Conservation (phyloP, 108 stramenopile species). For the Nitzschia sp. region DNA sequence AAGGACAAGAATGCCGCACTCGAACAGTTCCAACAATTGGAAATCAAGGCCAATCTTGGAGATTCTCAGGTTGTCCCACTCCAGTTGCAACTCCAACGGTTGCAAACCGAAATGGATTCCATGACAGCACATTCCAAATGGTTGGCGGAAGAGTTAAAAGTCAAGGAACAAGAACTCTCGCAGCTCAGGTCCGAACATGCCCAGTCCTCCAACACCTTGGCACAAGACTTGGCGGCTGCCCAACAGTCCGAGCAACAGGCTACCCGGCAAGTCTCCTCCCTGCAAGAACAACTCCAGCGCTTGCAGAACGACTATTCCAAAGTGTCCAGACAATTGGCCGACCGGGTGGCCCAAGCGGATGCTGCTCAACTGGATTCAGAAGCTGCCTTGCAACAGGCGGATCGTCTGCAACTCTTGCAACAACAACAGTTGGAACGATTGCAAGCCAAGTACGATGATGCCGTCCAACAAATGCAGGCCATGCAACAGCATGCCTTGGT, state of each 20-base stretch:
- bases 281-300: conserved; percentile 32
- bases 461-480: conserved; percentile 45
- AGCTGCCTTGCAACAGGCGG: conserved; percentile 54
- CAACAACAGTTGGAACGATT: conserved; percentile 59
- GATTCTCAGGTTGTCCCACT: conserved; percentile 67
- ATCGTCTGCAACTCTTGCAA: conserved; percentile 59
- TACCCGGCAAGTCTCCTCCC: conserved; percentile 22
- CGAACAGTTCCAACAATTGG: conserved; percentile 44
- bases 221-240: conserved; percentile 37
- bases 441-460: conserved; percentile 43
- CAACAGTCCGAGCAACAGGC: conserved; percentile 36
- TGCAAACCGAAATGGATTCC: conserved; percentile 67
- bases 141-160: conserved; percentile 59
- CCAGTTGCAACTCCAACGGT: conserved; percentile 59
- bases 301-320: conserved; percentile 46
- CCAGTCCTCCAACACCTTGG: conserved; percentile 36
- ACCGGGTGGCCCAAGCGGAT: conserved; percentile 46
- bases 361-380: conserved; percentile 43
- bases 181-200: conserved; percentile 38
- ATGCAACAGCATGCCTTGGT: conserved; percentile 49
- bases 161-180: conserved; percentile 36
- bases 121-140: conserved; percentile 64
- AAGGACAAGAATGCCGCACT: conserved; percentile 50
- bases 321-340: conserved; percentile 33
- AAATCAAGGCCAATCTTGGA: conserved; percentile 50